Percentiles rank a stretch among this genome's conserved stretches.
These are phyloP conservation scores for Scedosporium apiospermum DNA, from an alignment of 2,329 filamentous ascomycete species.

Conservation along the genomic window DNA sequence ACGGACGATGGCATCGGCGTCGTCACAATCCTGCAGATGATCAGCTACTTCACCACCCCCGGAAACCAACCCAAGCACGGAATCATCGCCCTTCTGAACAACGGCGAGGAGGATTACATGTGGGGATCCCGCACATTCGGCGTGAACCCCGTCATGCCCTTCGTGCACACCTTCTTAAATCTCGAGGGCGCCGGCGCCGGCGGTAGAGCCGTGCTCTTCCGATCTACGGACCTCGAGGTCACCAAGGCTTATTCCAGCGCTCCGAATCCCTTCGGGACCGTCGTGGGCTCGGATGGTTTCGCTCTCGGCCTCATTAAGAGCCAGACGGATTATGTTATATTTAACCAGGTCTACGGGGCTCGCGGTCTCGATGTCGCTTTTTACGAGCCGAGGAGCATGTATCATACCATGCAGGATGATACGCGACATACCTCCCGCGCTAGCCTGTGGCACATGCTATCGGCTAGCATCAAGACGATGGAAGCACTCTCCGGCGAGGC, in stretches of 20 bases:
- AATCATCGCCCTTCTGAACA: constrained; percentile 81
- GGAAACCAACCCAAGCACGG: constrained; percentile 68
- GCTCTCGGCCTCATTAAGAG: constrained; percentile 68
- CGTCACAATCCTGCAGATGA: constrained; percentile 73
- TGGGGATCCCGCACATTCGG: constrained; percentile 81
- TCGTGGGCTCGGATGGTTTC: constrained; percentile 78
- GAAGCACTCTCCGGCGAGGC: constrained; percentile 60
- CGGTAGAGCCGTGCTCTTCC: constrained; percentile 77
- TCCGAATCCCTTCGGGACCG: constrained; percentile 71
- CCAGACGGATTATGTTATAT: constrained; percentile 83
- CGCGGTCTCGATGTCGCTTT: constrained; percentile 90
- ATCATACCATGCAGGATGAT: constrained; percentile 89
- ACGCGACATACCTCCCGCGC: constrained; percentile 61
- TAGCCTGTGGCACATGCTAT: constrained; percentile 91
- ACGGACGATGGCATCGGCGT: constrained; percentile 92
- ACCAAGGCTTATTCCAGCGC: constrained; percentile 66
- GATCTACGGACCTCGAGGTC: constrained; percentile 78
- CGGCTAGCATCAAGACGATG: constrained; percentile 66
- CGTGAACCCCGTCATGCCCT: constrained; percentile 68
- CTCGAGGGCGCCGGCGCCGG: constrained; percentile 92
- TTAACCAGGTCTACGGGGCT: constrained; percentile 66
- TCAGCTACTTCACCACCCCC: constrained; percentile 72
- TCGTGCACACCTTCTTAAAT: constrained; percentile 84
- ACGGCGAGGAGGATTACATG: constrained; percentile 88
- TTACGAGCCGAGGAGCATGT: constrained; percentile 73